Evolutionary conservation across 306 rosid genomes (phyloP).

Genomic region (Cicer pinnatifidum): DNA sequence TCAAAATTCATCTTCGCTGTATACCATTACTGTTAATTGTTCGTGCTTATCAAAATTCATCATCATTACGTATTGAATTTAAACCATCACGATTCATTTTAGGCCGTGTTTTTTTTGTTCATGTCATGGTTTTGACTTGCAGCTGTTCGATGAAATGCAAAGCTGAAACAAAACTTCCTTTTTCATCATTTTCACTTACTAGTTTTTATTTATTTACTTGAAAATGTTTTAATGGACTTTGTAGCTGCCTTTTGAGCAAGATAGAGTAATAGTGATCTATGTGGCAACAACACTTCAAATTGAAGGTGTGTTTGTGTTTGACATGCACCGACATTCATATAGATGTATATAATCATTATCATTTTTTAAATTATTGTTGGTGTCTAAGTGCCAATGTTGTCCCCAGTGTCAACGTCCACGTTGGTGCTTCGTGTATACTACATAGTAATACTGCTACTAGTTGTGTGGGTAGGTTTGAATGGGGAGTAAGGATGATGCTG

Average conservation of each 20-base stretch:
- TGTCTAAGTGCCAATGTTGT: too few species aligned
- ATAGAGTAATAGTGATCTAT: not conserved
- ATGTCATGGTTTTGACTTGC: constrained; percentile 26
- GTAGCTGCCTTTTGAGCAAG: constrained; percentile 38
- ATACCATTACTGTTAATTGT: constrained; percentile 14
- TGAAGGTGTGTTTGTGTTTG: too few species aligned
- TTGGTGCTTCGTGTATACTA: not conserved
- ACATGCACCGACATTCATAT: too few species aligned
- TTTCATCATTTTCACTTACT: not conserved
- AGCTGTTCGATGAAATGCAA: constrained; percentile 59
- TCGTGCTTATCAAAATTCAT: not conserved
- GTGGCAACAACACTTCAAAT: too few species aligned
- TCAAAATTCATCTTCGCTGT: not conserved
- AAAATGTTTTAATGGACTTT: constrained; percentile 23
- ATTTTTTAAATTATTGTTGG: too few species aligned
- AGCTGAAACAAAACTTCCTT: constrained; percentile 19
- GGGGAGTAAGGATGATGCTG: constrained; percentile 70
- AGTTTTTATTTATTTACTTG: constrained; percentile 12
- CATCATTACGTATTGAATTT: constrained; percentile 6
- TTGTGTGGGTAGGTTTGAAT: constrained; percentile 48
- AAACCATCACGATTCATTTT: not conserved
- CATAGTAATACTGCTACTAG: not conserved
- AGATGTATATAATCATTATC: too few species aligned
- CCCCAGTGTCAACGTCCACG: too few species aligned
- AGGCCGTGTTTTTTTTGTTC: not conserved